phyloP scores from a whole-genome alignment of 2,329 filamentous ascomycete genomes.

The Fusarium sp. region DNA sequence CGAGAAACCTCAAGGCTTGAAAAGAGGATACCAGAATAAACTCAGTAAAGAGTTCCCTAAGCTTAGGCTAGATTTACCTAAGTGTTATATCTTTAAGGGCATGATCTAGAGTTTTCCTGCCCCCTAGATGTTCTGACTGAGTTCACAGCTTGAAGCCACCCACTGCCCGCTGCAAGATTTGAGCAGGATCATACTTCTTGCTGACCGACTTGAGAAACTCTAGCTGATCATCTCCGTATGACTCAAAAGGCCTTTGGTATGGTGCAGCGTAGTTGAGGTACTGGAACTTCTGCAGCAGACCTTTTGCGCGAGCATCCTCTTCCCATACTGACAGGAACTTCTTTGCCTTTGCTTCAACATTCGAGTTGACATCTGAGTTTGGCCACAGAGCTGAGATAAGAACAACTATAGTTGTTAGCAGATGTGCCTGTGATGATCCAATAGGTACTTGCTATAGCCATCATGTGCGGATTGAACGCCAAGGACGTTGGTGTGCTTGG shows the following conservation, averaged over 20 bases:
- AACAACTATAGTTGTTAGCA: background rate
- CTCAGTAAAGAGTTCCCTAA: background rate
- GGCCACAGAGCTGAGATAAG: background rate
- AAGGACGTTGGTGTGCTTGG: background rate
- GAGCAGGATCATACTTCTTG: background rate
- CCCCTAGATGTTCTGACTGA: accelerated
- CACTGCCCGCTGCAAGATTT: background rate
- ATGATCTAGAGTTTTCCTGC: background rate
- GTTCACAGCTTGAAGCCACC: background rate
- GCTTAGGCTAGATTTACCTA: background rate
- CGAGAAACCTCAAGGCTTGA: background rate
- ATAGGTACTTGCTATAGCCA: background rate
- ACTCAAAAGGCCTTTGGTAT: background rate
- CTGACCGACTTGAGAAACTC: background rate
- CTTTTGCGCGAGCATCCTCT: background rate
- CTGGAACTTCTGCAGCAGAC: background rate
- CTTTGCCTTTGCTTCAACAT: accelerated
- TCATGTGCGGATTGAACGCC: background rate
- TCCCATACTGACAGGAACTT: background rate
- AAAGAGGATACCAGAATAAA: background rate
- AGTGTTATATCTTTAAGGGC: background rate
- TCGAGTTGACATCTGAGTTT: background rate
- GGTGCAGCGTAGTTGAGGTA: conserved; percentile 4
- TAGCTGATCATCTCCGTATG: background rate
- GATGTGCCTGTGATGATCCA: accelerated